Evolutionary conservation across 192 early-diverging fungal genomes (phyloP), one percentile per base, ranked within the genome.

Genomic region (Thoreauomyces humboldtii): DNA sequence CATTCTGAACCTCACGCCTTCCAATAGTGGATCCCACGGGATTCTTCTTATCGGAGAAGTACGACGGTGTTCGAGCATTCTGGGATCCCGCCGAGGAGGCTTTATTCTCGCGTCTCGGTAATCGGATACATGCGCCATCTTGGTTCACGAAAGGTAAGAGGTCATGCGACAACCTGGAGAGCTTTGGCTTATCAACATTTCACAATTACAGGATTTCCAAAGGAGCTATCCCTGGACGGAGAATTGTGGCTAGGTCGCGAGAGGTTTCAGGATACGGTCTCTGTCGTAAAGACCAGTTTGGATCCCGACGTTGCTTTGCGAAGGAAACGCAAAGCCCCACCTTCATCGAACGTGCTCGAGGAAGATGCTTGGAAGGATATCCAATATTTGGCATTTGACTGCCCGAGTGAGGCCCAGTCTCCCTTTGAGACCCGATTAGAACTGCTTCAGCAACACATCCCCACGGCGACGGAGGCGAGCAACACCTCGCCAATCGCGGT

Each of bases 1-100:
- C n/a, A n/a, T n/a, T n/a, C n/a, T n/a, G n/a, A n/a, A n/a, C n/a
- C n/a, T n/a, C n/a, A n/a, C n/a, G n/a, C n/a, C n/a, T n/a, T n/a
- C n/a, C n/a, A n/a, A n/a, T n/a, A n/a, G n/a, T n/a, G n/a, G 85
- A 90, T 55, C 86, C 86, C 7, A 77, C 81, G 14, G 87, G 88
- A 9, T 90, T 78, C 70, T 87, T 80, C 83, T 79, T 89, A 42
- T 75, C 78, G 15, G 88, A 90, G 67, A 90, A 90, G 61, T 70
- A 87, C n/a, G 87, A 89, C 59, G 87, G 87, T 22, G 83, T 89
- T 0, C 67, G 87, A 17, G 86, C 86, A 2, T 80, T 77, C 42
- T 89, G 81, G 74, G 81, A 88, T 59, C 80, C 73, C 50, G 70
- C 59, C 31, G 36, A 48, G 41, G 21, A 63, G 14, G 45, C 59